Evolutionary conservation across 345 rosid genomes (phyloP).

Genomic region (Eucalyptus curtisii): DNA sequence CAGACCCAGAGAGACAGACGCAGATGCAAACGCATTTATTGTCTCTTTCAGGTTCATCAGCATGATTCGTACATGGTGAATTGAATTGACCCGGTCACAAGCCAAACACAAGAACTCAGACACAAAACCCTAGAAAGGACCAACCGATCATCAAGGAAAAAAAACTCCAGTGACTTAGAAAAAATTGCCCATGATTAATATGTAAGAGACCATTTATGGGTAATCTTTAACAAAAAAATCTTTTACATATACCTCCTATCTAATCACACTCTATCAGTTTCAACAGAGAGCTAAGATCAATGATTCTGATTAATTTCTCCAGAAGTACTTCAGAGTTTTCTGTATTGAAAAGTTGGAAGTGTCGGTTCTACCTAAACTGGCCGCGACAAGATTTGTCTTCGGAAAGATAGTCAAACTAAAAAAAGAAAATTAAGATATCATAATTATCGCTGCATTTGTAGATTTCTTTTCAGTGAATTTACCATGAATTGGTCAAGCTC

Average conservation of each 20-base stretch:
- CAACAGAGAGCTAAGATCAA: neutral
- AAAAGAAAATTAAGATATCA: neutral
- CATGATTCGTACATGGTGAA: neutral
- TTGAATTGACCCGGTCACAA: neutral
- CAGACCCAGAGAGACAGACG: neutral
- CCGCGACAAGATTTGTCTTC: neutral
- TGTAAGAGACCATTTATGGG: neutral
- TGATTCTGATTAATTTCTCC: neutral
- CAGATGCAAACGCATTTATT: neutral
- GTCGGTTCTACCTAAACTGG: neutral
- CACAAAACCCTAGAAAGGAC: neutral
- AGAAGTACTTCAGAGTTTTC: neutral
- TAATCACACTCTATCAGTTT: neutral
- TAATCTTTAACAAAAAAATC: neutral
- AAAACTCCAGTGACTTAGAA: neutral
- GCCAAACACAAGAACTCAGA: neutral
- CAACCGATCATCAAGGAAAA: neutral
- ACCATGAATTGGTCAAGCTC: slow-evolving; percentile 99
- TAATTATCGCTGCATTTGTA: neutral
- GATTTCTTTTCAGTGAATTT: neutral
- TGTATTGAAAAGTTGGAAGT: neutral
- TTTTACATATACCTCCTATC: neutral
- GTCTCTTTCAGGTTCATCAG: neutral
- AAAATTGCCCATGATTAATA: neutral
- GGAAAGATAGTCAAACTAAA: neutral